Conservation (phyloP, 169 alveolate genomes). For the Plasmodium sp. region DNA sequence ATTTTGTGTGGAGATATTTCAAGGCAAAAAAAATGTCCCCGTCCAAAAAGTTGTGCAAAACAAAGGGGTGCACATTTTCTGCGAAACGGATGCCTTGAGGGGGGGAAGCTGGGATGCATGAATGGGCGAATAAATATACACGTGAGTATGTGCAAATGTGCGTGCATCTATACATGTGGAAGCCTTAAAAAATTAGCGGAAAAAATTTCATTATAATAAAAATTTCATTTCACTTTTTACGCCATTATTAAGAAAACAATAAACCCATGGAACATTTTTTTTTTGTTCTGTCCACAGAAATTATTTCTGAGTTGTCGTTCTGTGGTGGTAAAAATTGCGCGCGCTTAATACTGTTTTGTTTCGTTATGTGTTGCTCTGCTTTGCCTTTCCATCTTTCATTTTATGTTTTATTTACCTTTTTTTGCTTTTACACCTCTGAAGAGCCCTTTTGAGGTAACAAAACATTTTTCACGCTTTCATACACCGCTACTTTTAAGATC, state of each 20-base stretch:
- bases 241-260: not conserved
- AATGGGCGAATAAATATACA: conserved; percentile 1
- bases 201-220: conserved; percentile 4
- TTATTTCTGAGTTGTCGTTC: not conserved
- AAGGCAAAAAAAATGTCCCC: not conserved
- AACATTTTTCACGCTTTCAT: not conserved
- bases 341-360: not conserved
- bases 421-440: not conserved
- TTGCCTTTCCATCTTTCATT: not conserved
- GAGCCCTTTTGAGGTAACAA: not conserved
- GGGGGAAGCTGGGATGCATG: not conserved
- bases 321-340: not conserved
- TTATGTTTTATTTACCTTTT: not conserved
- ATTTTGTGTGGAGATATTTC: not conserved
- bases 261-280: not conserved
- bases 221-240: not conserved
- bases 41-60: not conserved
- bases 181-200: conserved; percentile 14
- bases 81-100: not conserved
- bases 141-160: not conserved
- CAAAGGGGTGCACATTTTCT: conserved; percentile 7
- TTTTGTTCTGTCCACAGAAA: conserved; percentile 5
- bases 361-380: not conserved
- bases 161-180: not conserved
- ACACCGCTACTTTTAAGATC: not conserved